Evolutionary conservation across 2,329 filamentous ascomycete genomes (phyloP), one percentile per base, ranked within the genome.

Genomic region (Penicillium sumatraense): DNA sequence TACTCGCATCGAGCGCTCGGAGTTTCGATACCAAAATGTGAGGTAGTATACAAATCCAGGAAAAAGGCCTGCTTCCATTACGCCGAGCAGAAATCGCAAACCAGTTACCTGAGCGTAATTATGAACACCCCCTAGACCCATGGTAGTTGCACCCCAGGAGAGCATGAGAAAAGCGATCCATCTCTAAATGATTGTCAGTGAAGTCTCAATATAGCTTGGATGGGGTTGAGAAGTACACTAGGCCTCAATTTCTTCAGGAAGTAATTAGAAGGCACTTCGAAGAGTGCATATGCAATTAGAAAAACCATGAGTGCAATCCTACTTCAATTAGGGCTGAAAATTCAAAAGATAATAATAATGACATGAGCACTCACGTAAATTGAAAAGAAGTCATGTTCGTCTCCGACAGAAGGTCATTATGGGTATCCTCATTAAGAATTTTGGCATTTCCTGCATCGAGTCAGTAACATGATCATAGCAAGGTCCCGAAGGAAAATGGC

Each of bases 401-500:
- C 65, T 85, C 81, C 16, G 79, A 77, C 31, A 89, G 80, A 61
- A 90, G 80, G 72, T 89, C 86, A 68, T 89, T 76, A 41, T 79
- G 70, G 0, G 81, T 82, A 10, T 83, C 78, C 18, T 80, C 75
- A 67, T 90, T 89, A 58, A 89, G 78, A 23, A 89, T 83, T 70
- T 84, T 86, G 38, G 86, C 86, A 68, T 88, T 88, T 53, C 79
- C 72, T 74, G 21, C 10, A 23, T 18, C 5, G 20, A 2, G 33
- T 68, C 27, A 66, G 54, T 23, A 21, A 44, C 20, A 40, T n/a
- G 23, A 23, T 20, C 52, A 21, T 44, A 27, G 3, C 29, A 5
- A 33, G n/a, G n/a, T 6, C 8, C 26, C n/a, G 20, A 2, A 13
- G 6, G 13, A 9, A 0, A 9, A 6, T 23, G 26, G 14, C 8